These are phyloP conservation scores for Neurospora sp. DNA, from an alignment of 495 filamentous ascomycete species.

Conservation along the genomic window DNA sequence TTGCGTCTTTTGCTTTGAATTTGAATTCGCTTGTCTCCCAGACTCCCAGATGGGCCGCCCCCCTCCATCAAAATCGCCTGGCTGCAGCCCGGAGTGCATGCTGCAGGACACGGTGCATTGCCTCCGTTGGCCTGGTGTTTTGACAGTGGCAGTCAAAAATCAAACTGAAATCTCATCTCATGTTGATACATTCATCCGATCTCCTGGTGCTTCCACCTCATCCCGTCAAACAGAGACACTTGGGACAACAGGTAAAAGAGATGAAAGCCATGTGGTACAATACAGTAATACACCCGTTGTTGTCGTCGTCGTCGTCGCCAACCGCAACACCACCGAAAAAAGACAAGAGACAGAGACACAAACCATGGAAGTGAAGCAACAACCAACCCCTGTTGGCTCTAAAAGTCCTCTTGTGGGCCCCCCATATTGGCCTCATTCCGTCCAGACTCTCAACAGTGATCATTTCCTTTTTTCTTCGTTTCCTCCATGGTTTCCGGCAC, in stretches of 20 bases:
- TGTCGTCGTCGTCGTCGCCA: not conserved
- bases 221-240: not conserved
- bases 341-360: not conserved
- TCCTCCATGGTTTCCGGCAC: not conserved
- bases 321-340: not conserved
- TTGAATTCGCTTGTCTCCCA: not conserved
- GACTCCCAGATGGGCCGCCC: not conserved
- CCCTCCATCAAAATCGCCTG: too few relatives aligned
- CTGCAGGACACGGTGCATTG: not conserved
- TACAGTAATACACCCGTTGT: not conserved
- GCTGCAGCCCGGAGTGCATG: not conserved
- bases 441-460: not conserved
- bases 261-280: not conserved
- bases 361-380: not conserved
- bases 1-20: not conserved
- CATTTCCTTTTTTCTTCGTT: not conserved
- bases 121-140: not conserved
- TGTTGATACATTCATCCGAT: not conserved
- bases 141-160: constrained; percentile 1
- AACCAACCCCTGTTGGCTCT: not conserved
- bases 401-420: not conserved
- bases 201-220: not conserved
- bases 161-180: not conserved
- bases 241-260: not conserved
- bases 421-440: not conserved